Evolutionary conservation across 768 basidiomycete genomes (phyloP).

Genomic region (Boletellus ananiceps): DNA sequence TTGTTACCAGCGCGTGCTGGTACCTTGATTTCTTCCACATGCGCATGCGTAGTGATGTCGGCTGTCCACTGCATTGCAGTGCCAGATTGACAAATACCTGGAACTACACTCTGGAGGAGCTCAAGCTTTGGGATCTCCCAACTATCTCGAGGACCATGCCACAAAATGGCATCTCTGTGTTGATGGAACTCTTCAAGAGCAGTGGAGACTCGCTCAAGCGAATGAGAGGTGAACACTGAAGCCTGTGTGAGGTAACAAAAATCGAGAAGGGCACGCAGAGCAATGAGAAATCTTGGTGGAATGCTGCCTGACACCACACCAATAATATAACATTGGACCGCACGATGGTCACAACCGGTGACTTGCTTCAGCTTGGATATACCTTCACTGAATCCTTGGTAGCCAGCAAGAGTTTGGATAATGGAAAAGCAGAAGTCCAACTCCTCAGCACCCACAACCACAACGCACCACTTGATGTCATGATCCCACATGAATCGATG

Average conservation of each 20-base stretch:
- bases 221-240: slow-evolving; percentile 28
- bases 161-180: slow-evolving; percentile 33
- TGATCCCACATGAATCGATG: slow-evolving; percentile 2
- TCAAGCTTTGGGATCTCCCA: background rate
- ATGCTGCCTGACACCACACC: slow-evolving; percentile 13
- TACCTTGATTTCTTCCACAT: background rate
- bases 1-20: background rate
- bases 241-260: slow-evolving; percentile 38
- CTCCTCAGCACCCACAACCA: too few relatives aligned
- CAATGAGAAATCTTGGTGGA: background rate
- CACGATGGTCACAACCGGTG: background rate
- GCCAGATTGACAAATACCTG: slow-evolving; percentile 4
- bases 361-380: slow-evolving; percentile 30
- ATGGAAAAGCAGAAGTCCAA: slow-evolving; percentile 34
- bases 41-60: background rate
- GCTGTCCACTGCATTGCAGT: background rate
- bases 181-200: slow-evolving; percentile 34
- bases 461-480: background rate
- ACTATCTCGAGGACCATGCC: background rate
- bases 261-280: slow-evolving; percentile 31
- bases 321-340: slow-evolving; percentile 13
- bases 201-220: slow-evolving; percentile 24
- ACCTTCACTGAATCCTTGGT: slow-evolving; percentile 36
- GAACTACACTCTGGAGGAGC: background rate
- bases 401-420: slow-evolving; percentile 34